Evolutionary conservation across 2,329 filamentous ascomycete genomes (phyloP).

Genomic region (Pseudogymnoascus sp.): DNA sequence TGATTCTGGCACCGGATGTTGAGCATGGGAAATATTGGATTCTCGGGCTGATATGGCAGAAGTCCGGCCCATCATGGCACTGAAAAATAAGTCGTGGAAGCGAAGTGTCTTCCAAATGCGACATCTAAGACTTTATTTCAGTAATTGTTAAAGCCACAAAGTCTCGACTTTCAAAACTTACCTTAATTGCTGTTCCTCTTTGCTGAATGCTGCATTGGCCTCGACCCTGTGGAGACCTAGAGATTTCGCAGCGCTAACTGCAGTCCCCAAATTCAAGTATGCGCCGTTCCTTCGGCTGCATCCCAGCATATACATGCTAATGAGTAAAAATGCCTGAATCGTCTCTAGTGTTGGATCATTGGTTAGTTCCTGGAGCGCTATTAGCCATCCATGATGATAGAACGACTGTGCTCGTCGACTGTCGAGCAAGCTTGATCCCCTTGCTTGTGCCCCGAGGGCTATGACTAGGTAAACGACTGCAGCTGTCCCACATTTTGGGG

Average conservation of each 20-base stretch:
- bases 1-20: neutral
- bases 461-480: constrained; percentile 25
- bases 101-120: constrained; percentile 17
- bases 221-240: constrained; percentile 27
- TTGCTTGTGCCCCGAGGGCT: constrained; percentile 30
- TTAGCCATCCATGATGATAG: constrained; percentile 31
- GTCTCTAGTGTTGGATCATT: constrained; percentile 31
- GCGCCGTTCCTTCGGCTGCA: constrained; percentile 32
- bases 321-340: constrained; percentile 30
- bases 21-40: neutral
- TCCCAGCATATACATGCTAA: constrained; percentile 33
- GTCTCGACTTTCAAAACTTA: neutral
- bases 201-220: constrained; percentile 5
- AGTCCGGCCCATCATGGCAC: constrained; percentile 15
- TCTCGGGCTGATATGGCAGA: neutral
- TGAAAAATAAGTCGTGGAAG: constrained; percentile 14
- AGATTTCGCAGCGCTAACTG: constrained; percentile 32
- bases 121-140: neutral
- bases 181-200: constrained; percentile 8
- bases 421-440: constrained; percentile 28
- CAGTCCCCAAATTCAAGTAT: constrained; percentile 34
- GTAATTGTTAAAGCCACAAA: neutral
- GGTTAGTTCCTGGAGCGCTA: constrained; percentile 29
- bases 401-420: constrained; percentile 26
- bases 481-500: neutral